phyloP scores from a whole-genome alignment of 129 eudicot species.

The Flaveria robusta region DNA sequence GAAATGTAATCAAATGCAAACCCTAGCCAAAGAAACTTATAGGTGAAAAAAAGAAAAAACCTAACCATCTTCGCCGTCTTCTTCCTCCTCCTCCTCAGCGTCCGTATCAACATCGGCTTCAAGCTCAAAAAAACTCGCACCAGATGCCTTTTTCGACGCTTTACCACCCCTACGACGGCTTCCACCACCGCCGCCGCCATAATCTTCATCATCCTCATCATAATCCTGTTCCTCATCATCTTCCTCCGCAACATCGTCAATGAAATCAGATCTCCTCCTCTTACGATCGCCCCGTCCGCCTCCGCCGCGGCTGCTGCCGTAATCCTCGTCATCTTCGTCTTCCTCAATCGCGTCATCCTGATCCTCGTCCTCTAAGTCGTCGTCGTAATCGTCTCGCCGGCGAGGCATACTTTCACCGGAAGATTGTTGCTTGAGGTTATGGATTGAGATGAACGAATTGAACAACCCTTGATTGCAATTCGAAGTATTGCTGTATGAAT shows the following conservation, averaged over 20 bases:
- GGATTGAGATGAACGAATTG: neutral
- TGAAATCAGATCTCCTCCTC: slow-evolving; percentile 51
- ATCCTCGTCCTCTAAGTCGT: slow-evolving; percentile 61
- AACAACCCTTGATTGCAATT: neutral
- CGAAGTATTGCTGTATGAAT: neutral
- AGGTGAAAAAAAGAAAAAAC: slow-evolving; percentile 19
- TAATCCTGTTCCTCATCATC: slow-evolving; percentile 67
- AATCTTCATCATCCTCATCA: slow-evolving; percentile 60
- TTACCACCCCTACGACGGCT: slow-evolving; percentile 36
- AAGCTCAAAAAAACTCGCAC: slow-evolving; percentile 62
- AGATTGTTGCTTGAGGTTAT: neutral
- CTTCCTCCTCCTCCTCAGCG: slow-evolving; percentile 90
- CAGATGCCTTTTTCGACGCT: slow-evolving; percentile 44
- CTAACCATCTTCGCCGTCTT: slow-evolving; percentile 88
- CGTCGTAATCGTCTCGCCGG: slow-evolving; percentile 62
- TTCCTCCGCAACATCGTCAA: slow-evolving; percentile 76
- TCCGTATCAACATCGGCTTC: slow-evolving; percentile 75
- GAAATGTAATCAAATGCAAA: too few relatives aligned
- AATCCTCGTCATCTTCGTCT: slow-evolving; percentile 57
- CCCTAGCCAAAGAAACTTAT: too few relatives aligned
- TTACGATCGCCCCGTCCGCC: slow-evolving; percentile 36
- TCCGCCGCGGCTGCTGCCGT: slow-evolving; percentile 46
- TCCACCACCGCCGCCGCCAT: slow-evolving; percentile 44
- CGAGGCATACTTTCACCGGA: slow-evolving; percentile 50
- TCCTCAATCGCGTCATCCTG: slow-evolving; percentile 56